Conservation (phyloP, 345 rosid species). For the Brassica juncea region DNA sequence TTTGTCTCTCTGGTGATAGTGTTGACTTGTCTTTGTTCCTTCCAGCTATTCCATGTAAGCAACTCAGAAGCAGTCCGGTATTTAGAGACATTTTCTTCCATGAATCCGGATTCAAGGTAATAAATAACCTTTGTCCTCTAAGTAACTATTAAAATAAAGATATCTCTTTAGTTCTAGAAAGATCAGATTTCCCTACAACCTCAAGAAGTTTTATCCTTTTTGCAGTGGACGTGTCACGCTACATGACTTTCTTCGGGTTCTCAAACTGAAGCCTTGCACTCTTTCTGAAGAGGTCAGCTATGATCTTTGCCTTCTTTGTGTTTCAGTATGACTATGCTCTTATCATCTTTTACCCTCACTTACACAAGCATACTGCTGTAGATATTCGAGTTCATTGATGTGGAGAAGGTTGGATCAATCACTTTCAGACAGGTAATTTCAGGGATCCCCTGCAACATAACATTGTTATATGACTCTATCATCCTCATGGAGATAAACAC, state of each 20-base stretch:
- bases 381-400: conserved; percentile 83
- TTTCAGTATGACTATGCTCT: not conserved
- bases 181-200: not conserved
- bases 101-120: conserved; percentile 90
- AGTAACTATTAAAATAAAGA: not conserved
- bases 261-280: conserved; percentile 59
- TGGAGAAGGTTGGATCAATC: conserved; percentile 71
- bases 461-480: not conserved
- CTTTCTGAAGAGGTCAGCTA: conserved; percentile 71
- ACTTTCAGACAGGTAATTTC: conserved; percentile 80
- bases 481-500: not conserved
- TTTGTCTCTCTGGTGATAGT: conserved; percentile 24
- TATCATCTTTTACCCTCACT: conserved; percentile 4
- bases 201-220: not conserved
- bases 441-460: not conserved
- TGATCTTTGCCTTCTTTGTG: not conserved
- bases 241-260: conserved; percentile 58
- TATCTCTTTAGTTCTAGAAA: not conserved
- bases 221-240: conserved; percentile 78
- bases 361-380: conserved; percentile 40
- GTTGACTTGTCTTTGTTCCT: conserved; percentile 30
- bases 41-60: conserved; percentile 74
- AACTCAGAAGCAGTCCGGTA: conserved; percentile 75
- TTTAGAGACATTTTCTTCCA: conserved; percentile 75
- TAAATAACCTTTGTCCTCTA: conserved; percentile 13